Evolutionary conservation across 768 basidiomycete genomes (phyloP).

Genomic region (Mycena olivaceomarginata): DNA sequence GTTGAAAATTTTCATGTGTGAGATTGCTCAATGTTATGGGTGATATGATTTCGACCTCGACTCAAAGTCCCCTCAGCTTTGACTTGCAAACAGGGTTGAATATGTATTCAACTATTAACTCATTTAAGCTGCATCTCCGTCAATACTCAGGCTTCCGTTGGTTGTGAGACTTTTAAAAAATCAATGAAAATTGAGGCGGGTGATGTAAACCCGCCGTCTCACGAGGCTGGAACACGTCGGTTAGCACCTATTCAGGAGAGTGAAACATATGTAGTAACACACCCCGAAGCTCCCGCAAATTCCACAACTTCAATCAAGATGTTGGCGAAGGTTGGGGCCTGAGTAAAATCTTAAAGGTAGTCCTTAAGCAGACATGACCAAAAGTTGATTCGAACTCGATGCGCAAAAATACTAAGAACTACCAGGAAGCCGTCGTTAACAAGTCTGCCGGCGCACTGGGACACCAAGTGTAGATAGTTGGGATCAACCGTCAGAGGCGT

Average conservation of each 20-base stretch:
- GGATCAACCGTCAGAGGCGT: too few species aligned
- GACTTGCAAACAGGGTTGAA: slow-evolving; percentile 1
- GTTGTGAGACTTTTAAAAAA: not conserved
- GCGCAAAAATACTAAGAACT: not conserved
- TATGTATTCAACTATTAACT: slow-evolving; percentile 3
- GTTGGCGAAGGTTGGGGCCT: not conserved
- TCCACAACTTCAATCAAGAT: not conserved
- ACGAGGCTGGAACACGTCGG: not conserved
- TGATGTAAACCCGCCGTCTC: not conserved
- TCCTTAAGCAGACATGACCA: not conserved
- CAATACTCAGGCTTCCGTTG: too few species aligned
- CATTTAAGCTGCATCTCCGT: not conserved
- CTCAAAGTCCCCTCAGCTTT: slow-evolving; percentile 2
- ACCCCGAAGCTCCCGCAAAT: too few species aligned
- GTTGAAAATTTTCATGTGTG: too few species aligned
- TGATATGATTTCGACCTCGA: slow-evolving; percentile 7
- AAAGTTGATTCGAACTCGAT: slow-evolving; percentile 4
- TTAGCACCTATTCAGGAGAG: slow-evolving; percentile 4
- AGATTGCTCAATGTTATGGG: not conserved
- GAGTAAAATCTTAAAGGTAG: not conserved
- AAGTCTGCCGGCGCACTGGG: too few species aligned
- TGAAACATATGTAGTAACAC: too few species aligned
- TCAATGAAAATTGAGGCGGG: too few species aligned
- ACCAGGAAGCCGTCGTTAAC: too few species aligned
- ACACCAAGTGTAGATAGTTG: too few species aligned